Conservation (phyloP, 441 rosid genomes). For the Flueggea neowawraea region DNA sequence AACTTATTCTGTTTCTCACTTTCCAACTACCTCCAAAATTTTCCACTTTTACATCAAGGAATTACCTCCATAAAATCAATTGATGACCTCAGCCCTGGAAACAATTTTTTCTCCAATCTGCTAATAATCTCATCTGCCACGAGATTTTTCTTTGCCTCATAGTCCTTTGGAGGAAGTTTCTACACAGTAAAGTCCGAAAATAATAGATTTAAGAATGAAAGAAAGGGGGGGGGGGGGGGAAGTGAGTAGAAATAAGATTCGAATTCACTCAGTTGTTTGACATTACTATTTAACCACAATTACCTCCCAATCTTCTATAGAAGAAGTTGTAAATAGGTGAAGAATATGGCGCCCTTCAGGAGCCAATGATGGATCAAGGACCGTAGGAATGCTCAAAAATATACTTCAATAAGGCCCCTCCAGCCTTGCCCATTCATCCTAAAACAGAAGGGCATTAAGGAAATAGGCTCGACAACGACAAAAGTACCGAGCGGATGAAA, state of each 20-base stretch:
- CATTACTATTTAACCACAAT: constrained; percentile 7
- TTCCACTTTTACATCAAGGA: background rate
- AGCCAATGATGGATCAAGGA: constrained; percentile 88
- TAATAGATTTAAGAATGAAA: background rate
- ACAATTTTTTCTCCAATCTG: constrained; percentile 83
- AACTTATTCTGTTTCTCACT: background rate
- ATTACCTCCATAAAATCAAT: constrained; percentile 82
- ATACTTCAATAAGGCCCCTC: constrained; percentile 91
- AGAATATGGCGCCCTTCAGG: constrained; percentile 83
- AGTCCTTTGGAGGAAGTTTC: constrained; percentile 77
- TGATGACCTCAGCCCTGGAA: constrained; percentile 80
- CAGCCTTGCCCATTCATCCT: constrained; percentile 74
- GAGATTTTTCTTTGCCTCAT: constrained; percentile 72
- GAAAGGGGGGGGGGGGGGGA: no score
- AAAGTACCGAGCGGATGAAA: constrained; percentile 6
- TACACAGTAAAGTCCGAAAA: constrained; percentile 22
- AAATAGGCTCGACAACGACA: background rate
- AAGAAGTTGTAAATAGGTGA: constrained; percentile 86
- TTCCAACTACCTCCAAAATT: background rate
- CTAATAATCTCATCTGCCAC: constrained; percentile 62
- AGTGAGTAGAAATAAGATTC: background rate
- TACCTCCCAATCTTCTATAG: constrained; percentile 94
- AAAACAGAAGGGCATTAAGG: background rate
- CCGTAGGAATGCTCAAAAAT: constrained; percentile 95
- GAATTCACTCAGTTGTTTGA: background rate